Evolutionary conservation across 257 asterid genomes (phyloP).

Genomic region (Agastache rugosa): DNA sequence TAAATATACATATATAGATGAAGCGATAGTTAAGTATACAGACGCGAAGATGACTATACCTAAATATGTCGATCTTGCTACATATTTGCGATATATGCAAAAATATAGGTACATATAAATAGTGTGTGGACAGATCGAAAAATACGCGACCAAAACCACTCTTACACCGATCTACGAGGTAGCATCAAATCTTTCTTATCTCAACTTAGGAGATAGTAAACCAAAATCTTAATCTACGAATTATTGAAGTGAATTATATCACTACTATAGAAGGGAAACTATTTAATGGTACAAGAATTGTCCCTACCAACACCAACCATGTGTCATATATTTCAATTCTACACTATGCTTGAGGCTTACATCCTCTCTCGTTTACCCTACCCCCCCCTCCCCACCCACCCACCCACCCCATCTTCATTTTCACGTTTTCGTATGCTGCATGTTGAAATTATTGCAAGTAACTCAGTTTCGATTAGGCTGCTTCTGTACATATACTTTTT

Average conservation of each 20-base stretch:
- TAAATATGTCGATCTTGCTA: background rate
- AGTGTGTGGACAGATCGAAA: background rate
- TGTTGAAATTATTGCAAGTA: slow-evolving; percentile 20
- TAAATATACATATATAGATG: no score
- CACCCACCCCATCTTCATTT: background rate
- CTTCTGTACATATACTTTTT: background rate
- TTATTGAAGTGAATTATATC: background rate
- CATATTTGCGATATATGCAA: background rate
- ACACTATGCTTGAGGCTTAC: slow-evolving; percentile 1
- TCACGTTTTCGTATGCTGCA: slow-evolving; percentile 24
- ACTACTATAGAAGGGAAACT: background rate
- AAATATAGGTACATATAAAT: background rate
- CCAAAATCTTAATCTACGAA: no score
- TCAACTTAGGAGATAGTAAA: no score
- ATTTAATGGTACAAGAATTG: no score
- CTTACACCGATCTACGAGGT: background rate
- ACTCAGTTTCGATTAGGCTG: slow-evolving; percentile 30
- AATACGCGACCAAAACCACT: background rate
- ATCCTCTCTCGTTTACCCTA: background rate
- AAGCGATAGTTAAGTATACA: no score
- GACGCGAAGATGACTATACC: no score
- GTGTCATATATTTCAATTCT: no score
- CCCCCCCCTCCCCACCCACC: background rate
- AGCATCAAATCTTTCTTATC: background rate
- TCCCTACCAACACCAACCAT: no score